Base-by-base conservation (phyloP, 257 asterid genomes). In the Solanum boliviense region DNA sequence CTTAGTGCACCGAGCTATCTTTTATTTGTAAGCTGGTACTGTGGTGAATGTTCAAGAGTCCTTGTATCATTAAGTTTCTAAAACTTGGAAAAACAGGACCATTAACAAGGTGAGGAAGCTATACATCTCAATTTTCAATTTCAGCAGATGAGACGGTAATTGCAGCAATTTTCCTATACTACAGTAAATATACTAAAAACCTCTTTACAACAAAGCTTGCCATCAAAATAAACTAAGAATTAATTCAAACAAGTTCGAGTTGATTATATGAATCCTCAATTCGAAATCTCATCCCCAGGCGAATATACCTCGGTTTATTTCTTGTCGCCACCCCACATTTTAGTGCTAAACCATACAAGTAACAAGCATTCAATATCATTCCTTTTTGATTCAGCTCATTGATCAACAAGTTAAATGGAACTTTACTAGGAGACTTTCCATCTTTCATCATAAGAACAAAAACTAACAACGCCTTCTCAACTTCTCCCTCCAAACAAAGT, bases 281-380 rank as follows among this genome's bases (percentile, higher is more conserved):
- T 81, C 10, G 9, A 81, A 16, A 46, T 39, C 41, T 9, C 41
- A 23, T 29, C 16, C 68, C 70, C 70, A 5, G 18, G 70, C 41
- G 20, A 29, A 29, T 31, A 81, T 18, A 29, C 20, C 29, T 1
- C 41, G 87, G 87, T 39, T 68, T 85, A 68, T 27, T 38, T 60
- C 67, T 39, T 9, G 82, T 79, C 62, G 44, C 88, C 86, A 36
- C 62, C 67, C 85, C 88, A 71, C 52, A 52, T 84, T 75, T 93
- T 90, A 94, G 79, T 9, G 98, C 98, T 36, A 91, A 35, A 70
- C 93, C 94, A 89, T 91, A 93, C 83, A 94, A 91, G 89, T 27
- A 29, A 35, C 89, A 29, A 90, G 95, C 95, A 87, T 86, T 91
- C 73, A 89, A 87, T 12, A 56, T 65, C 71, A 92, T 90, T 44